These are phyloP conservation scores for Carex parvula DNA, from an alignment of 176 grass and related monocot genomes.

Conservation along the genomic window DNA sequence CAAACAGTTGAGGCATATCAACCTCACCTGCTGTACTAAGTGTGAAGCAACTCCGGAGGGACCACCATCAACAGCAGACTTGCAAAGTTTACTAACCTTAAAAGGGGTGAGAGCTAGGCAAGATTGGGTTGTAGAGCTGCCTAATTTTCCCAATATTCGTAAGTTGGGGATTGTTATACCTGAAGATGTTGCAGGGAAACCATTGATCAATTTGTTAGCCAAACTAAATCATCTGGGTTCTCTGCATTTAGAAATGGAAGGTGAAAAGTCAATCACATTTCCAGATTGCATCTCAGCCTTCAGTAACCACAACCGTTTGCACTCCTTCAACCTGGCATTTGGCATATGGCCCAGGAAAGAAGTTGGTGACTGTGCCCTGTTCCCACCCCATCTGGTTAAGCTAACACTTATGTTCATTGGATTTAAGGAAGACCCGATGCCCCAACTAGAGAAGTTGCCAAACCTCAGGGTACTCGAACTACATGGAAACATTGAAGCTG, in stretches of 20 bases:
- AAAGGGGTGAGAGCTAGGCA: background rate
- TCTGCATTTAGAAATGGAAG: background rate
- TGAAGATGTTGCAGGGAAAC: background rate
- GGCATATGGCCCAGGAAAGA: background rate
- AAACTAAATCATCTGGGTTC: background rate
- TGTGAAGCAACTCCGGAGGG: background rate
- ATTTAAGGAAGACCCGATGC: constrained; percentile 3
- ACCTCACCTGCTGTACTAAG: accelerated
- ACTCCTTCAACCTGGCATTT: background rate
- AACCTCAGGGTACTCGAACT: background rate
- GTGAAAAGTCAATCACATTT: too few species aligned
- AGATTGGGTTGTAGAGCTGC: background rate
- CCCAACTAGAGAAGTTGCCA: constrained; percentile 9
- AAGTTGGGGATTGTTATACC: background rate
- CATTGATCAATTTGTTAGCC: background rate
- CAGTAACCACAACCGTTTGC: background rate
- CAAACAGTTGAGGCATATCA: background rate
- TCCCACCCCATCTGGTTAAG: constrained; percentile 5
- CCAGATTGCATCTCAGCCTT: background rate
- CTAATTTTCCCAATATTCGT: background rate
- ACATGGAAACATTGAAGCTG: too few species aligned
- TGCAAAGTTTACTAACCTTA: background rate
- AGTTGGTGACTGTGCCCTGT: background rate
- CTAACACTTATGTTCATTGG: accelerated
- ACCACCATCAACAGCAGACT: background rate